A percentile compares a stretch with the other conserved stretches of the same genome.
Evolutionary conservation across 306 rosid species (phyloP).

Genomic region (Rosa chinensis): DNA sequence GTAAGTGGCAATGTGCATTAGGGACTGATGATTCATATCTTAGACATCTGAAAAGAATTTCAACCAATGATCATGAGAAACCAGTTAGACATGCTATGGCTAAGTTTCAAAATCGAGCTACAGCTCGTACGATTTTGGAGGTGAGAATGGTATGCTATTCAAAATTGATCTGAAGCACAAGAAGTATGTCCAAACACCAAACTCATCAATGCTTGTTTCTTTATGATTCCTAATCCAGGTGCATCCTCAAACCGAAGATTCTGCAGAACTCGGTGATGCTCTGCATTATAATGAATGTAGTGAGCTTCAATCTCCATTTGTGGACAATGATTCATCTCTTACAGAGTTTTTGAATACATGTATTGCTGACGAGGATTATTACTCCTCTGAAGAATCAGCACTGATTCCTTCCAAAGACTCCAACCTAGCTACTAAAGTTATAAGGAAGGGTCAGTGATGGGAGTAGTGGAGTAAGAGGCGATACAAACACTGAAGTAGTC

Average conservation of each 20-base stretch:
- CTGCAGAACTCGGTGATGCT: background rate
- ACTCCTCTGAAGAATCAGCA: background rate
- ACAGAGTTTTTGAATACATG: constrained; percentile 24
- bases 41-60: no score
- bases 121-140: background rate
- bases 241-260: background rate
- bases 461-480: background rate
- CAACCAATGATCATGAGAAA: no score
- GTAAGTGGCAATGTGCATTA: background rate
- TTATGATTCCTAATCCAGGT: constrained; percentile 32
- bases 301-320: background rate
- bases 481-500: constrained; percentile 37
- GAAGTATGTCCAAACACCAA: constrained; percentile 16
- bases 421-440: constrained; percentile 8
- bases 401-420: constrained; percentile 11
- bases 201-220: constrained; percentile 2
- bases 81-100: no score
- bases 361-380: background rate
- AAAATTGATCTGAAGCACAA: background rate
- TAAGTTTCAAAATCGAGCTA: no score
- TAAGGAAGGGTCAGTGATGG: constrained; percentile 15
- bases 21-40: background rate
- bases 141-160: constrained; percentile 37
- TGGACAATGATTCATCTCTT: constrained; percentile 14
- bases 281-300: no score